Percentiles rank a stretch among this genome's conserved stretches.
Evolutionary conservation across 176 grass and related monocot species (phyloP).

Genomic region (Carex cristatella): DNA sequence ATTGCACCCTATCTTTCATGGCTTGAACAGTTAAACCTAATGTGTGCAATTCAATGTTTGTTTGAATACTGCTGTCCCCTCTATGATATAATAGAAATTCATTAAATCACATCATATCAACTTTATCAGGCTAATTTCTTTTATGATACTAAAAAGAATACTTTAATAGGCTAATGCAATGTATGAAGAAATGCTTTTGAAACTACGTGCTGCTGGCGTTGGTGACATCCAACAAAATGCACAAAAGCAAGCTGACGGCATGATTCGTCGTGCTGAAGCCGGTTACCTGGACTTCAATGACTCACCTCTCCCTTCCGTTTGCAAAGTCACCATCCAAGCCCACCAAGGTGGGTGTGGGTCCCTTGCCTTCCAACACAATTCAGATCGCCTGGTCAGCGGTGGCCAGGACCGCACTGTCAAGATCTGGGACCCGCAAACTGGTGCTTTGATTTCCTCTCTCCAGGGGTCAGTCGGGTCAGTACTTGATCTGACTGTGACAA

Average conservation of each 20-base stretch:
- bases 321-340: constrained; percentile 62
- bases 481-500: constrained; percentile 87
- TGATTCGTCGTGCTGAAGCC: constrained; percentile 71
- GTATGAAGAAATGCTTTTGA: constrained; percentile 91
- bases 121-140: constrained; percentile 1
- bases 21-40: neutral
- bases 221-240: constrained; percentile 80
- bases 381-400: constrained; percentile 78
- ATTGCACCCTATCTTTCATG: neutral
- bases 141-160: constrained; percentile 6
- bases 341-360: constrained; percentile 92
- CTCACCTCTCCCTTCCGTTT: constrained; percentile 61
- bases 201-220: constrained; percentile 57
- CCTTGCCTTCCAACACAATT: constrained; percentile 69
- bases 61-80: neutral
- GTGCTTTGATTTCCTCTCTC: constrained; percentile 53
- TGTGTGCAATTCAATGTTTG: neutral
- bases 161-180: constrained; percentile 82
- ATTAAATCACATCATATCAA: neutral
- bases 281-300: constrained; percentile 54
- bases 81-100: neutral
- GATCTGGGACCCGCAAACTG: constrained; percentile 82
- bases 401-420: constrained; percentile 91
- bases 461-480: constrained; percentile 80
- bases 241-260: constrained; percentile 76